Conservation (phyloP, 305 asterid genomes). For the Fraxinus greggii region DNA sequence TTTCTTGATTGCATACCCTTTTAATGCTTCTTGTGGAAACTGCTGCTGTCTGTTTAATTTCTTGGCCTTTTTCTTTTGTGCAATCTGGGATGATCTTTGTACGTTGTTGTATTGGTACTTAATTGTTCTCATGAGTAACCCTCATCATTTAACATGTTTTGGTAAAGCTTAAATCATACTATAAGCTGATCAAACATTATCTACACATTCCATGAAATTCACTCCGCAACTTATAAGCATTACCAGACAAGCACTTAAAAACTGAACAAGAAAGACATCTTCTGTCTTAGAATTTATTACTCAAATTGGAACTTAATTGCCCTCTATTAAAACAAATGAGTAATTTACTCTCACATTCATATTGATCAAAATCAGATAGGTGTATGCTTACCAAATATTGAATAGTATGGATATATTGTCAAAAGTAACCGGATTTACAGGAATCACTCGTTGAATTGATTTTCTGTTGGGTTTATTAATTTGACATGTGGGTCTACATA, state of each 20-base stretch:
- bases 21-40: constrained; percentile 7
- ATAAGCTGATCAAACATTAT: no score
- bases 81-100: not conserved
- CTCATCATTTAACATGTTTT: no score
- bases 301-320: not conserved
- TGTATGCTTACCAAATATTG: not conserved
- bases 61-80: not conserved
- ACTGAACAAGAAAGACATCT: not conserved
- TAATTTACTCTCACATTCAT: not conserved
- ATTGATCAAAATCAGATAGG: not conserved
- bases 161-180: not conserved
- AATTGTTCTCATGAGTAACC: not conserved
- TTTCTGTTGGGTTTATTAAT: no score
- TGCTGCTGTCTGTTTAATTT: not conserved
- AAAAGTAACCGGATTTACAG: not conserved
- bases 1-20: constrained; percentile 8
- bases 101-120: not conserved
- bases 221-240: no score
- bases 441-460: not conserved
- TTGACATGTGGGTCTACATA: no score
- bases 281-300: not conserved
- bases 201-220: no score
- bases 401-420: not conserved
- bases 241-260: no score
- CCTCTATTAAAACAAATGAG: not conserved